These are phyloP conservation scores for Colletotrichum ledebouriae DNA, from an alignment of 2,329 filamentous ascomycete genomes.

Conservation along the genomic window DNA sequence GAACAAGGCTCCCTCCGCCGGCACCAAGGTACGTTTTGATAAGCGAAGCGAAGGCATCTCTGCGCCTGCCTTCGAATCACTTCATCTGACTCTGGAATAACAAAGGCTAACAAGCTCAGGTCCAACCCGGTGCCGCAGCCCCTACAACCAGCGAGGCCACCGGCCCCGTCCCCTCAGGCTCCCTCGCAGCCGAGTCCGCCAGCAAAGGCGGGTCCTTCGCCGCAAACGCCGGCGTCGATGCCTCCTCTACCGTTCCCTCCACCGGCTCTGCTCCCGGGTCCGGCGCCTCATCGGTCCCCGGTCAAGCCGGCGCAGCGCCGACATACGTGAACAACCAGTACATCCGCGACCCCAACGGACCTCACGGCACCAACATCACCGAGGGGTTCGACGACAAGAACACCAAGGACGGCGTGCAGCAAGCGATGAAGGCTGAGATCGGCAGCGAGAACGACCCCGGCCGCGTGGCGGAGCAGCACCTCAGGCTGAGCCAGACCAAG, in stretches of 20 bases:
- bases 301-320: slow-evolving; percentile 51
- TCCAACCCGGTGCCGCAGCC: slow-evolving; percentile 61
- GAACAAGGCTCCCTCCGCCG: slow-evolving; percentile 35
- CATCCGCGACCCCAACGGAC: slow-evolving; percentile 49
- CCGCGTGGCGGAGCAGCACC: slow-evolving; percentile 58
- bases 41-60: no score
- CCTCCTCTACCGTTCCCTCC: slow-evolving; percentile 47
- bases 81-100: background rate
- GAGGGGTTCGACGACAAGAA: slow-evolving; percentile 53
- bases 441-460: slow-evolving; percentile 64
- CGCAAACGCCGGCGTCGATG: slow-evolving; percentile 67
- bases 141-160: slow-evolving; percentile 70
- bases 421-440: slow-evolving; percentile 57
- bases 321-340: slow-evolving; percentile 55
- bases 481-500: slow-evolving; percentile 49
- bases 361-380: slow-evolving; percentile 59
- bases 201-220: slow-evolving; percentile 71
- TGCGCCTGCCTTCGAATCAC: no score
- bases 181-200: slow-evolving; percentile 81
- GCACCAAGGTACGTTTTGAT: slow-evolving; percentile 31
- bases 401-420: slow-evolving; percentile 54
- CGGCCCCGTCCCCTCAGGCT: slow-evolving; percentile 75
- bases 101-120: slow-evolving; percentile 52
- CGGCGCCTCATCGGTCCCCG: slow-evolving; percentile 33
- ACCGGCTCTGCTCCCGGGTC: slow-evolving; percentile 26